Evolutionary conservation across 345 rosid species (phyloP).

Genomic region (Eucalyptus regnans): DNA sequence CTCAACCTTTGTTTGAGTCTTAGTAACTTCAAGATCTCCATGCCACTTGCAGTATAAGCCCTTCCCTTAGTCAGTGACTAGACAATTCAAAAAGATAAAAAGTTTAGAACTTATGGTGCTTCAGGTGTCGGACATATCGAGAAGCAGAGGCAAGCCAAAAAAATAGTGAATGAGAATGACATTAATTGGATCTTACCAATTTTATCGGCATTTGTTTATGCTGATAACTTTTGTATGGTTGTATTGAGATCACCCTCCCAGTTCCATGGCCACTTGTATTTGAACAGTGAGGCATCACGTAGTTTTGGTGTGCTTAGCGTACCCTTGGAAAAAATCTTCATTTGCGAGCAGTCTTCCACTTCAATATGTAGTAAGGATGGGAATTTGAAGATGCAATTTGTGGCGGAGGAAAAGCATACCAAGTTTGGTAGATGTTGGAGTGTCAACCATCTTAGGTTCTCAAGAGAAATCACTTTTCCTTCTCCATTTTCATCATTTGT

Average conservation of each 20-base stretch:
- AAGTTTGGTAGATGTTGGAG: neutral
- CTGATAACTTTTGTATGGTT: neutral
- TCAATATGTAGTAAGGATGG: fast-evolving
- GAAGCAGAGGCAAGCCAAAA: fast-evolving
- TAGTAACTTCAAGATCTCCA: fast-evolving
- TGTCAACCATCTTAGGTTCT: fast-evolving
- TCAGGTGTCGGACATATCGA: fast-evolving
- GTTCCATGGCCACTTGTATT: fast-evolving
- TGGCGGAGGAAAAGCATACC: neutral
- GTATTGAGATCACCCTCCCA: neutral
- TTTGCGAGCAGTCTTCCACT: neutral
- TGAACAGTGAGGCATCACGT: fast-evolving
- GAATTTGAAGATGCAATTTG: neutral
- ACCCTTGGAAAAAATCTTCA: neutral
- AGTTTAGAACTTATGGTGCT: fast-evolving
- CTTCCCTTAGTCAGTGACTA: neutral
- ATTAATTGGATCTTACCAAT: neutral
- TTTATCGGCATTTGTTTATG: neutral
- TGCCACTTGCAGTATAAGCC: fast-evolving
- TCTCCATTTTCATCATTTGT: neutral
- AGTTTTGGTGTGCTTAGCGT: fast-evolving
- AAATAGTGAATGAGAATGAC: neutral
- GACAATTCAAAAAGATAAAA: fast-evolving
- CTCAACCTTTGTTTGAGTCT: neutral
- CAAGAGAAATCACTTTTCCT: neutral